These are phyloP conservation scores for Penicillium manginii DNA, from an alignment of 495 filamentous ascomycete species.

Conservation along the genomic window DNA sequence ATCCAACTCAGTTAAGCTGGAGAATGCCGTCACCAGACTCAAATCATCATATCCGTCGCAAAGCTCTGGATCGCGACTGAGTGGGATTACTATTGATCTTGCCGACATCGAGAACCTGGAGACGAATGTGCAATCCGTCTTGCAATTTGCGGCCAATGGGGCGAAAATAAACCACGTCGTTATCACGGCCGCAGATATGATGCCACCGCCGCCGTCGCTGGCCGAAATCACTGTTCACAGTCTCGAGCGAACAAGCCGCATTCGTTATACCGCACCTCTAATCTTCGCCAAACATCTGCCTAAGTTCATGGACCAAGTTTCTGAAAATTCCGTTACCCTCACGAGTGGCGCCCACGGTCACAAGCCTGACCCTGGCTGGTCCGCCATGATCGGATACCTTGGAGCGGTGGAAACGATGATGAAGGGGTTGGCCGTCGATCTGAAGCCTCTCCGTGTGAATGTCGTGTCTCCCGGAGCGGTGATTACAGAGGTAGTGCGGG, in stretches of 20 bases:
- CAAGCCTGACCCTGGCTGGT: constrained; percentile 53
- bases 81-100: not conserved
- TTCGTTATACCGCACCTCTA: constrained; percentile 54
- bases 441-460: constrained; percentile 65
- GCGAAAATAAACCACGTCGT: not conserved
- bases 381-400: constrained; percentile 45
- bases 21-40: constrained; percentile 43
- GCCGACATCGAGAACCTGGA: constrained; percentile 19
- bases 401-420: constrained; percentile 50
- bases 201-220: constrained; percentile 26
- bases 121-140: not conserved
- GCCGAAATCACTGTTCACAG: constrained; percentile 41
- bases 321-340: constrained; percentile 50
- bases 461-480: constrained; percentile 59
- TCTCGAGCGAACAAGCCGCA: constrained; percentile 44
- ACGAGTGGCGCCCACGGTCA: constrained; percentile 55
- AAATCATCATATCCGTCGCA: constrained; percentile 32
- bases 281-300: constrained; percentile 55
- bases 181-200: constrained; percentile 21
- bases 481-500: constrained; percentile 53
- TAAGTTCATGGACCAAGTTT: constrained; percentile 40
- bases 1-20: constrained; percentile 46
- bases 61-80: not conserved
- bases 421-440: constrained; percentile 58
- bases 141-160: not conserved